Evolutionary conservation across 2,329 filamentous ascomycete genomes (phyloP).

Genomic region (Verruconis gallopava): DNA sequence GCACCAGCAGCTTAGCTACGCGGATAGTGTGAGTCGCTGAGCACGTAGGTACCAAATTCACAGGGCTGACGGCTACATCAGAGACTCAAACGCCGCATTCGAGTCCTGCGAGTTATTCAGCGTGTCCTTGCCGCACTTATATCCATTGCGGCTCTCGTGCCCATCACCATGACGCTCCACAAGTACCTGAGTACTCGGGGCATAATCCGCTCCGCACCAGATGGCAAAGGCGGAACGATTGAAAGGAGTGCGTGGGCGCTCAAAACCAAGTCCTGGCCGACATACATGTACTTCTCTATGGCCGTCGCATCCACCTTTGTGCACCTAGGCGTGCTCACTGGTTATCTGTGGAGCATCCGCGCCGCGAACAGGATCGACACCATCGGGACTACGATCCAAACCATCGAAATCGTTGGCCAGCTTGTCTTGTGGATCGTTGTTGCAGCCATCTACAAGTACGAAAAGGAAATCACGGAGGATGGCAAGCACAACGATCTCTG

Average conservation of each 20-base stretch:
- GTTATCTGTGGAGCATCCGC: conserved; percentile 20
- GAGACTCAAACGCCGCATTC: conserved; percentile 25
- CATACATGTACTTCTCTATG: conserved; percentile 27
- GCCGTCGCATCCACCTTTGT: conserved; percentile 21
- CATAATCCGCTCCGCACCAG: conserved; percentile 16
- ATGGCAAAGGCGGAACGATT: conserved; percentile 13
- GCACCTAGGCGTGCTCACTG: conserved; percentile 22
- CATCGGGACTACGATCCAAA: conserved; percentile 19
- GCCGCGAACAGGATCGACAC: conserved; percentile 22
- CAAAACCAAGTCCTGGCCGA: conserved; percentile 26
- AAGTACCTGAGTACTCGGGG: conserved; percentile 26
- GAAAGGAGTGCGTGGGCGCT: conserved; percentile 27
- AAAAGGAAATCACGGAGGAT: conserved; percentile 20
- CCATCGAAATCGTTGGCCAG: conserved; percentile 20
- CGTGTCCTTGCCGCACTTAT: conserved; percentile 23
- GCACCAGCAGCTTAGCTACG: background rate
- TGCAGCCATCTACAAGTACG: conserved; percentile 22
- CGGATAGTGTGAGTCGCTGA: background rate
- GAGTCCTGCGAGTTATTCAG: conserved; percentile 24
- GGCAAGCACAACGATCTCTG: conserved; percentile 27
- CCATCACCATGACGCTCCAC: conserved; percentile 24
- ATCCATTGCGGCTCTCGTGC: conserved; percentile 23
- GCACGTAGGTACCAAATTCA: background rate
- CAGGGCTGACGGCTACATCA: too few relatives aligned
- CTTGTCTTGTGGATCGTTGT: conserved; percentile 25